Evolutionary conservation across 179 eudicot species (phyloP), one percentile per base, ranked within the genome.

Genomic region (Silene vulgaris): DNA sequence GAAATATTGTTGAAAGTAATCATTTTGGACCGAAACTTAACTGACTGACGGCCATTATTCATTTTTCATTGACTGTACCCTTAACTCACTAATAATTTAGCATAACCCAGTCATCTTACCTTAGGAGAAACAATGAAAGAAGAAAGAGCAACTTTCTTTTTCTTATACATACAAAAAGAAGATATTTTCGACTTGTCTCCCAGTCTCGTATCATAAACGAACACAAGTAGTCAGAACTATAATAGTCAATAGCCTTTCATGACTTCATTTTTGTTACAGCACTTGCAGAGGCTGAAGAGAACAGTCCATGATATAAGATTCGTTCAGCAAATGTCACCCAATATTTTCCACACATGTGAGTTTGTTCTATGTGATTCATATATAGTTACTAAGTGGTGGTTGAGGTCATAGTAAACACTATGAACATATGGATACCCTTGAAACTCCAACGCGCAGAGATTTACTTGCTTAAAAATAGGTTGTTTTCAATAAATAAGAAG

Each of bases 261-360:
- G 7, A 8, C 17, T 67, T n/a, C 9, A 17, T 50, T 0, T 37
- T 32, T 67, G 50, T 9, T 12, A 2, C 11, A 64, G 37, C 45
- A 26, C 45, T 30, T 13, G 7, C 21, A 30, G 45, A 30, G 20
- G 20, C n/a, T 52, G 4, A 67, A 32, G 71, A 20, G 37, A 37
- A 65, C 21, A 21, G 52, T 32, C 52, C 59, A 69, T 69, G 57
- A 12, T 45, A 69, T 67, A 69, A 29, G 43, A 30, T 21, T 21
- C 71, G 21, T 69, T 1, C 37, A 50, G 9, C 32, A 70, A 45
- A 45, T 26, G 11, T 23, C 35, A 70, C 8, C 73, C 73, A 32
- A 43, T 40, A 69, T 43, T 20, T 67, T 30, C 72, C 30, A 20
- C n/a, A 1, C 48, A 43, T 43, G 16, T 43, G 72, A 40, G 72